Conservation (phyloP, 306 rosid genomes). For the Quercus wislizeni region DNA sequence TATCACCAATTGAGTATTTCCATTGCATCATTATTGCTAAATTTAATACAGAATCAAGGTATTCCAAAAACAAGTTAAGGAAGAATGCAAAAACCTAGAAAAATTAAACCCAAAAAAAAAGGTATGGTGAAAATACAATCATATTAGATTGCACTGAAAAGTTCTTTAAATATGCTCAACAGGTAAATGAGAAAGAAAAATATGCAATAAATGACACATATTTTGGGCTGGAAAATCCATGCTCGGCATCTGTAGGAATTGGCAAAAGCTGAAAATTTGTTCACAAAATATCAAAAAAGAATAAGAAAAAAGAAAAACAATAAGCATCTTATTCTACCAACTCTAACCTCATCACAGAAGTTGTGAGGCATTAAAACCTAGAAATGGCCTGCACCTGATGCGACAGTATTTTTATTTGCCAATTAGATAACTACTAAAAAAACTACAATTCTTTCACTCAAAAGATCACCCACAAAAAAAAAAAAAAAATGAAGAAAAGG, state of each 20-base stretch:
- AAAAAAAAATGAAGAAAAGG: not conserved
- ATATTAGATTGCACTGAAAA: not conserved
- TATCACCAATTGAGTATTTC: slow-evolving; percentile 23
- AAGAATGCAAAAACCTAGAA: slow-evolving; percentile 4
- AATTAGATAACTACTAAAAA: not conserved
- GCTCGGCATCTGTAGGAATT: not conserved
- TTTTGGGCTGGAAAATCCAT: not conserved
- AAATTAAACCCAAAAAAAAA: not conserved
- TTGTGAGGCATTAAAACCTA: not conserved
- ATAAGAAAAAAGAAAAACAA: not conserved
- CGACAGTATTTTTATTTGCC: not conserved
- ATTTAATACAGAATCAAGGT: slow-evolving; percentile 14
- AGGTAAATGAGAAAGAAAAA: not conserved
- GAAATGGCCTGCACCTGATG: not conserved
- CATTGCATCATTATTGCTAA: slow-evolving; percentile 18
- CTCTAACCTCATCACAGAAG: not conserved
- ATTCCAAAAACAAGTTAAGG: not conserved
- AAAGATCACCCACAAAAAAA: not conserved
- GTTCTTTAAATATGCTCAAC: not conserved
- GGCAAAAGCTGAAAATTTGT: not conserved
- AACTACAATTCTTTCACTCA: not conserved
- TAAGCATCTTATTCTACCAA: not conserved
- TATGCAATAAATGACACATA: not conserved
- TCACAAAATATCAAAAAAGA: not conserved
- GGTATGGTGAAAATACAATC: not conserved